Conservation (phyloP, 2,329 filamentous ascomycete species). For the Stemphylium vesicarium region DNA sequence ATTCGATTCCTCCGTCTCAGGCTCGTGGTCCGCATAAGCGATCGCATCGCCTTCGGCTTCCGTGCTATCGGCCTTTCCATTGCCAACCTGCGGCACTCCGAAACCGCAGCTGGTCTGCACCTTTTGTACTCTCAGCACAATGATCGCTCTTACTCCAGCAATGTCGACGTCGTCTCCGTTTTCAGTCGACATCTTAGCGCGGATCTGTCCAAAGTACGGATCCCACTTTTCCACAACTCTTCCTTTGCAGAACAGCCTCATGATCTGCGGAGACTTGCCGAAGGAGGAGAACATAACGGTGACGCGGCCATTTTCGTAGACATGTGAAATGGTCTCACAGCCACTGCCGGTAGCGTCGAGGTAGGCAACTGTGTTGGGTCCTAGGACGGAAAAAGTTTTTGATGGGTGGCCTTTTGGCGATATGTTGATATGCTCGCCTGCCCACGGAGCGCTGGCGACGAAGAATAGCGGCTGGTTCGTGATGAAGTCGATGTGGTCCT, state of each 20-base stretch:
- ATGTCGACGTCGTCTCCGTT: slow-evolving; percentile 35
- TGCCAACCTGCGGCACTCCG: slow-evolving; percentile 63
- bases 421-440: slow-evolving; percentile 74
- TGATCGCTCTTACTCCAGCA: slow-evolving; percentile 58
- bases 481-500: slow-evolving; percentile 67
- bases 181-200: slow-evolving; percentile 52
- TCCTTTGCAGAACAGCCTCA: slow-evolving; percentile 68
- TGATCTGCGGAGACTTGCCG: slow-evolving; percentile 63
- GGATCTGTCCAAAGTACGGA: slow-evolving; percentile 42
- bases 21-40: slow-evolving; percentile 28
- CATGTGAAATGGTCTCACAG: slow-evolving; percentile 75
- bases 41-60: slow-evolving; percentile 23
- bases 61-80: neutral
- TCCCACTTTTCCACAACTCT: slow-evolving; percentile 66
- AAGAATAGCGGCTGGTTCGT: slow-evolving; percentile 75
- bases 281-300: slow-evolving; percentile 78
- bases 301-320: slow-evolving; percentile 77
- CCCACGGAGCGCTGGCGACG: slow-evolving; percentile 72
- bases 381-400: slow-evolving; percentile 67
- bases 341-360: slow-evolving; percentile 78
- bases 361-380: slow-evolving; percentile 68
- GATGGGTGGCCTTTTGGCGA: slow-evolving; percentile 75
- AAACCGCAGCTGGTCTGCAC: slow-evolving; percentile 72
- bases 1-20: slow-evolving; percentile 15
- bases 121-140: slow-evolving; percentile 66